These are phyloP conservation scores for Detonula confervacea DNA, from an alignment of 352 stramenopile genomes.

Conservation along the genomic window DNA sequence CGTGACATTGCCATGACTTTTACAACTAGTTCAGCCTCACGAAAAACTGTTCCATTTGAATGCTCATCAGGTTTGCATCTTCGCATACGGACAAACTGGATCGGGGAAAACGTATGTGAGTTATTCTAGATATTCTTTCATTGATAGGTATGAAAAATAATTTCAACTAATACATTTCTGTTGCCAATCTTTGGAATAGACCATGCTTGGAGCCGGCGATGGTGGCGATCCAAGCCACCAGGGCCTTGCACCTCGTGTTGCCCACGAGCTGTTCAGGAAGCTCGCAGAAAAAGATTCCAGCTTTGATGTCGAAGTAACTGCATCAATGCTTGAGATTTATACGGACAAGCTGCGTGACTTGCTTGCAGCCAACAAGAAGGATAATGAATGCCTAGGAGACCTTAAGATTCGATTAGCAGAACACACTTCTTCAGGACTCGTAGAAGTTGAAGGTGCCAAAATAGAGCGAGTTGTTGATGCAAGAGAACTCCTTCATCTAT, in stretches of 20 bases:
- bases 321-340: slow-evolving; percentile 86
- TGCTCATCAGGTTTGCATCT: slow-evolving; percentile 44
- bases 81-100: slow-evolving; percentile 69
- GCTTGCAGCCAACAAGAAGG: slow-evolving; percentile 39
- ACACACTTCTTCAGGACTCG: slow-evolving; percentile 75
- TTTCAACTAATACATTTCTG: no score
- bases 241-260: slow-evolving; percentile 78
- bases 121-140: no score
- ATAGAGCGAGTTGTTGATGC: slow-evolving; percentile 48
- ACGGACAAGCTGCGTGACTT: slow-evolving; percentile 84
- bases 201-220: slow-evolving; percentile 77
- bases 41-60: no score
- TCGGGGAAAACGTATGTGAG: slow-evolving; percentile 84
- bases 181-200: no score
- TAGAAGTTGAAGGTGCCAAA: slow-evolving; percentile 73
- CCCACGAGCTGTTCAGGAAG: slow-evolving; percentile 77
- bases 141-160: no score
- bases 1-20: no score
- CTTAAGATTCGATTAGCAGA: slow-evolving; percentile 82
- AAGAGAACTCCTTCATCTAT: slow-evolving; percentile 51
- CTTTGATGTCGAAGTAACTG: slow-evolving; percentile 59
- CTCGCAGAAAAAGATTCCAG: slow-evolving; percentile 68
- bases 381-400: slow-evolving; percentile 45
- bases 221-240: slow-evolving; percentile 27
- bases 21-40: no score